These are phyloP conservation scores for Claviceps capensis DNA, from an alignment of 2,329 filamentous ascomycete species.

Conservation along the genomic window DNA sequence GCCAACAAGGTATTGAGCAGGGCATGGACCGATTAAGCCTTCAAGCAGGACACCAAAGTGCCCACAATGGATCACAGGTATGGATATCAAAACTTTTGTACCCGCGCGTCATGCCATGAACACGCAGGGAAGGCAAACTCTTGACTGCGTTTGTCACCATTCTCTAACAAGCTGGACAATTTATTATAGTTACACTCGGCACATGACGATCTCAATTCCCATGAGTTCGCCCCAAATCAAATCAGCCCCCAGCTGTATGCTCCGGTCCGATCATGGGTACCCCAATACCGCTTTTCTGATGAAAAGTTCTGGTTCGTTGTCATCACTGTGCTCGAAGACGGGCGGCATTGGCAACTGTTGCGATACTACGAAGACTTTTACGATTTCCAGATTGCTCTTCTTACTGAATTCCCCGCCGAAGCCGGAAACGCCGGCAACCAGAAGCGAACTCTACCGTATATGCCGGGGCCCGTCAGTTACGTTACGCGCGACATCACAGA, in stretches of 20 bases:
- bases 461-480: conserved; percentile 95
- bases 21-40: conserved; percentile 71
- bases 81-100: conserved; percentile 2
- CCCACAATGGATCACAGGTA: conserved; percentile 15
- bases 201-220: conserved; percentile 16
- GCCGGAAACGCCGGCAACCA: conserved; percentile 73
- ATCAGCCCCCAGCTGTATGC: conserved; percentile 48
- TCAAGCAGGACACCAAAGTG: conserved; percentile 18
- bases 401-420: conserved; percentile 84
- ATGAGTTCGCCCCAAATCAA: conserved; percentile 25
- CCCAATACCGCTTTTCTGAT: conserved; percentile 87
- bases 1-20: conserved; percentile 41
- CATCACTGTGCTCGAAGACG: conserved; percentile 80
- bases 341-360: conserved; percentile 81
- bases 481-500: conserved; percentile 97
- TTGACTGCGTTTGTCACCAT: too few relatives aligned
- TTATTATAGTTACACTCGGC: conserved; percentile 12
- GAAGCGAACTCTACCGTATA: conserved; percentile 79
- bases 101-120: too few relatives aligned
- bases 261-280: conserved; percentile 72
- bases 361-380: conserved; percentile 98
- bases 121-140: too few relatives aligned
- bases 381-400: conserved; percentile 90
- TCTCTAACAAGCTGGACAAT: not conserved
- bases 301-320: conserved; percentile 99